Conservation (phyloP, 2,329 filamentous ascomycete genomes). For the Bisporella sp. region DNA sequence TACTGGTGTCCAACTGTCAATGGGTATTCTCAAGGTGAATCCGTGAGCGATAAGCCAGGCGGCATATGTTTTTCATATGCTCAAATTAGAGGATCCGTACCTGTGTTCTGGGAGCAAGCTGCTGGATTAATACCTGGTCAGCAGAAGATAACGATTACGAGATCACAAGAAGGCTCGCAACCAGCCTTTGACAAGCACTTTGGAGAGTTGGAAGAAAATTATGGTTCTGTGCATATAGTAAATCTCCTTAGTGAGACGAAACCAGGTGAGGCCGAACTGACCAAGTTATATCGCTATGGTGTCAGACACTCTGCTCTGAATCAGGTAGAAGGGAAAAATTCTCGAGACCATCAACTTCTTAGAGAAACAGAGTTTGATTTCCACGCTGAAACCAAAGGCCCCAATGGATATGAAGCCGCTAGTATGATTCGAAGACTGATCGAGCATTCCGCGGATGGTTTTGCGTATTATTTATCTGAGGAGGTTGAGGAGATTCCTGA, state of each 20-base stretch:
- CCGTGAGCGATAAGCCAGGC: constrained; percentile 26
- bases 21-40: constrained; percentile 11
- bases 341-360: constrained; percentile 66
- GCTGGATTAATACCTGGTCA: constrained; percentile 83
- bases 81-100: constrained; percentile 87
- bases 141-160: constrained; percentile 87
- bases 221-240: constrained; percentile 86
- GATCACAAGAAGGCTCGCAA: constrained; percentile 84
- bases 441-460: constrained; percentile 71
- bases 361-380: constrained; percentile 90
- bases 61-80: constrained; percentile 84
- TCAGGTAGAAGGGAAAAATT: constrained; percentile 44
- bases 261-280: constrained; percentile 77
- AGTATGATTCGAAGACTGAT: constrained; percentile 74
- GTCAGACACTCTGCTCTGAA: constrained; percentile 69
- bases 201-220: constrained; percentile 73
- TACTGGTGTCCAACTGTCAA: constrained; percentile 67
- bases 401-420: constrained; percentile 85
- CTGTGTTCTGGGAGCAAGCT: constrained; percentile 94
- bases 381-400: constrained; percentile 84
- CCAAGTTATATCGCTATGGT: constrained; percentile 70
- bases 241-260: constrained; percentile 92
- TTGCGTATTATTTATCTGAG: constrained; percentile 87
- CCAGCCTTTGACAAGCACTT: constrained; percentile 96
- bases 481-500: constrained; percentile 41